Evolutionary conservation across 192 early-diverging fungal species (phyloP).

Genomic region (Backusella luteola): DNA sequence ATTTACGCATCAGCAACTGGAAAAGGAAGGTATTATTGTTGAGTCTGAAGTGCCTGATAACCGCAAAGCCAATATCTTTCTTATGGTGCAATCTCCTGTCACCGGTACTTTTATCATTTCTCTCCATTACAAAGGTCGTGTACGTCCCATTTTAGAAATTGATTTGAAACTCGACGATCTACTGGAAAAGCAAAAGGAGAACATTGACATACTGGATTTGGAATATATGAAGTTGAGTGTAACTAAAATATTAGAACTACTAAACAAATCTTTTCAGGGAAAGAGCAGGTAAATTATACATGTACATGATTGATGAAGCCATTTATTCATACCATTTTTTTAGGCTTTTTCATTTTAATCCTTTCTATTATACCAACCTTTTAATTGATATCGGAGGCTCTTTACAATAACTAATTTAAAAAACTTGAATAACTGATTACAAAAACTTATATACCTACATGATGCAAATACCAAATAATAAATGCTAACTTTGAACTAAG

Average conservation of each 20-base stretch:
- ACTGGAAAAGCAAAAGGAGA: conserved; percentile 85
- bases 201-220: conserved; percentile 79
- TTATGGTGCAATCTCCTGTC: conserved; percentile 81
- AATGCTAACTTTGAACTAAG: not conserved
- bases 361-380: not conserved
- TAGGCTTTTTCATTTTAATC: conserved; percentile 5
- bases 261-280: conserved; percentile 78
- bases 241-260: conserved; percentile 67
- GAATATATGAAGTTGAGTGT: conserved; percentile 93
- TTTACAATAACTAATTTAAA: not conserved
- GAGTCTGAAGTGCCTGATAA: conserved; percentile 87
- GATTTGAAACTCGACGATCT: conserved; percentile 85
- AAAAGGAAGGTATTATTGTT: conserved; percentile 85
- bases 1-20: conserved; percentile 77
- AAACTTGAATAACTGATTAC: not conserved
- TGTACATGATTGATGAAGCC: too few species aligned
- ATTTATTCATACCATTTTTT: not conserved
- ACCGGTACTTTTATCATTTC: conserved; percentile 89
- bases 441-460: not conserved
- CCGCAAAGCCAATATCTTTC: conserved; percentile 79
- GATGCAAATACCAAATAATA: not conserved
- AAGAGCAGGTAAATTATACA: conserved; percentile 26
- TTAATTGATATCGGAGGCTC: conserved; percentile 1
- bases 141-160: conserved; percentile 91
- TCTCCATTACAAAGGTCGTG: conserved; percentile 85